These are phyloP conservation scores for Yamadazyma sp. DNA, from an alignment of 805 yeast genomes.

Conservation along the genomic window DNA sequence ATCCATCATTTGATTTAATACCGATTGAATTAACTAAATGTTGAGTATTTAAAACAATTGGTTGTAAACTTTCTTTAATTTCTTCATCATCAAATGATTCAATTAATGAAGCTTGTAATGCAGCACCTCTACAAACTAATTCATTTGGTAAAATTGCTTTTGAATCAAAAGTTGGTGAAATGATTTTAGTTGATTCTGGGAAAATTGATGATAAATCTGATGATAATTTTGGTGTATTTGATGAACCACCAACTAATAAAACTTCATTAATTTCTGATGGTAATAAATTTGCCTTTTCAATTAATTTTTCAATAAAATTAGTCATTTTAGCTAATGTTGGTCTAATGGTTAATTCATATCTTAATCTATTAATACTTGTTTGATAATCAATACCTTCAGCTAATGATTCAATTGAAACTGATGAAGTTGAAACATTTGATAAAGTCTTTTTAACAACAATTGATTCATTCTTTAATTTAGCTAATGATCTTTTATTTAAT, in stretches of 20 bases:
- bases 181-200: constrained; percentile 73
- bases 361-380: constrained; percentile 87
- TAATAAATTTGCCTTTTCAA: constrained; percentile 81
- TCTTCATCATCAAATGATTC: constrained; percentile 83
- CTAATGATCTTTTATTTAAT: constrained; percentile 75
- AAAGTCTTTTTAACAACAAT: constrained; percentile 86
- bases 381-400: constrained; percentile 94
- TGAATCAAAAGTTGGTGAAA: constrained; percentile 73
- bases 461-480: constrained; percentile 83
- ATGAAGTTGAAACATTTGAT: constrained; percentile 82
- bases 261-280: constrained; percentile 87
- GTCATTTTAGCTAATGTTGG: constrained; percentile 72
- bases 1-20: constrained; percentile 67
- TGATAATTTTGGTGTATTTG: constrained; percentile 90
- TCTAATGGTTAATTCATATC: constrained; percentile 86
- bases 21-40: constrained; percentile 86
- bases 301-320: constrained; percentile 68
- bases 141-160: constrained; percentile 88
- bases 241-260: constrained; percentile 87
- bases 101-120: constrained; percentile 87
- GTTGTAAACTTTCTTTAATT: constrained; percentile 74
- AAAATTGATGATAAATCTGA: constrained; percentile 67
- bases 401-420: constrained; percentile 90
- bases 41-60: constrained; percentile 82
- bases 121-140: constrained; percentile 89